phyloP scores from a whole-genome alignment of 768 basidiomycete species.

The Suillus variegatus region DNA sequence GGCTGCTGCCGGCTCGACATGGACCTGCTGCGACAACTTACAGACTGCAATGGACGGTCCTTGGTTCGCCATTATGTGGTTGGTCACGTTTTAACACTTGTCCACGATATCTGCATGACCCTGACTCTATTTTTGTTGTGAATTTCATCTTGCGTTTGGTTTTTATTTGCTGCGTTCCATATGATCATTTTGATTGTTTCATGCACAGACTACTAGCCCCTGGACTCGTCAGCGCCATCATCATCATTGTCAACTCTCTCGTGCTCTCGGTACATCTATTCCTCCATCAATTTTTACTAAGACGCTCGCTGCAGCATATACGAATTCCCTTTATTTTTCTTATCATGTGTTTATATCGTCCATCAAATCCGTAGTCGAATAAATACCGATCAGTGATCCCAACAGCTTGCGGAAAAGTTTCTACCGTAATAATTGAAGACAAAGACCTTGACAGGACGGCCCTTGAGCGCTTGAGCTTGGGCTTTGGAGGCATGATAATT shows the following conservation, averaged over 20 bases:
- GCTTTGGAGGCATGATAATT: no score
- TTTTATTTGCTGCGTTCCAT: conserved; percentile 20
- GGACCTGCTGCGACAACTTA: conserved; percentile 18
- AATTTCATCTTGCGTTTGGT: conserved; percentile 17
- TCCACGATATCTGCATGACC: conserved; percentile 13
- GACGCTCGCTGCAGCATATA: conserved; percentile 22
- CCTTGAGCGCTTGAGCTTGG: no score
- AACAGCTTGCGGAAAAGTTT: background rate
- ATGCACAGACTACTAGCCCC: background rate
- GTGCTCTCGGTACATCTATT: conserved; percentile 14
- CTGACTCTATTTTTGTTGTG: conserved; percentile 15
- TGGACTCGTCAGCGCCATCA: conserved; percentile 19
- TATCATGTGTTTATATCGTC: conserved; percentile 27
- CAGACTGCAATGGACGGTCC: conserved; percentile 16
- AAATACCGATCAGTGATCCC: conserved; percentile 8
- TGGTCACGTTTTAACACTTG: conserved; percentile 21
- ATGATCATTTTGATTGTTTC: conserved; percentile 1
- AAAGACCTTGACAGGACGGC: no score
- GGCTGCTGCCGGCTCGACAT: conserved; percentile 12
- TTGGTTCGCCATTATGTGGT: conserved; percentile 15
- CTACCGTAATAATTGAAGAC: background rate
- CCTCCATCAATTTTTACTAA: conserved; percentile 7
- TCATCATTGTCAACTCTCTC: conserved; percentile 2
- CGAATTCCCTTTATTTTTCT: conserved; percentile 21
- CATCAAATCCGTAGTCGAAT: conserved; percentile 24